These are phyloP conservation scores for Polymyxa betae DNA, from an alignment of 208 protist species.

Conservation along the genomic window DNA sequence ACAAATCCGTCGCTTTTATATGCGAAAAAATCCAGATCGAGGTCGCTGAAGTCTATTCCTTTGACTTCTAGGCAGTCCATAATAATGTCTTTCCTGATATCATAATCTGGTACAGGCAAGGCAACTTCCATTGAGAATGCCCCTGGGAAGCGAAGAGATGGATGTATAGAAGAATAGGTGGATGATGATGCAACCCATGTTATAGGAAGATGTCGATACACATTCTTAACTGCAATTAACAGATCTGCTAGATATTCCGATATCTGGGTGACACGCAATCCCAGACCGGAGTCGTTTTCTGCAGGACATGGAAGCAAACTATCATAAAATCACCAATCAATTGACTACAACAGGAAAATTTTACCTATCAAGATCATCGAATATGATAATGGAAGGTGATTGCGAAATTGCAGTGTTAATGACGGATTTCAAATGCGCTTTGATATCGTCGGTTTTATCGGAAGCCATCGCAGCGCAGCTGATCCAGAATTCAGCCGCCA, in stretches of 20 bases:
- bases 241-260: not conserved
- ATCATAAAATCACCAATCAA: not conserved
- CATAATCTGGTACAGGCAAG: not conserved
- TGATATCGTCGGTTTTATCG: slow-evolving; percentile 42
- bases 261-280: not conserved
- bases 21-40: not conserved
- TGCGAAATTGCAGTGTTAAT: not conserved
- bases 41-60: not conserved
- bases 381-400: not conserved
- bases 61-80: not conserved
- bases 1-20: not conserved
- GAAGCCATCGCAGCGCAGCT: not conserved
- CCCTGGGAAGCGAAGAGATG: not conserved
- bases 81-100: not conserved
- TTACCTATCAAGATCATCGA: slow-evolving; percentile 35
- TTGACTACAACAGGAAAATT: not conserved
- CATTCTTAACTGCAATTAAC: not conserved
- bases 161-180: not conserved
- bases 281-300: not conserved
- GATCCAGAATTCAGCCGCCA: not conserved
- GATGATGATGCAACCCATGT: not conserved
- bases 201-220: not conserved
- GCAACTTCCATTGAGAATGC: slow-evolving; percentile 14
- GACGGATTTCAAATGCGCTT: not conserved
- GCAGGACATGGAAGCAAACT: not conserved